Base-by-base conservation (phyloP, 257 asterid species). In the Lantana camara region DNA sequence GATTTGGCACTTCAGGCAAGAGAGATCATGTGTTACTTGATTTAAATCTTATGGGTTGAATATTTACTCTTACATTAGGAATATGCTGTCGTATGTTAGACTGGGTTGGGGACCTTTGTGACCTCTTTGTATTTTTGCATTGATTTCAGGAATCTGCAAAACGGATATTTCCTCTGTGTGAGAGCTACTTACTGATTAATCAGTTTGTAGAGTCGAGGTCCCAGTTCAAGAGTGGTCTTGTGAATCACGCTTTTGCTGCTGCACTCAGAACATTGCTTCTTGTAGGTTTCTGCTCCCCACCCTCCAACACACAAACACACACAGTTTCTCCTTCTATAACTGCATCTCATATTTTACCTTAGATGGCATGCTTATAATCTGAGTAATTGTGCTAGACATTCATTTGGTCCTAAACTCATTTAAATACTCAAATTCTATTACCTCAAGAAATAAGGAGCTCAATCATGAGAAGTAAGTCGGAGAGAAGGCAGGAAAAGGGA, bases 181-280 rank as follows among this genome's bases (percentile, higher is more conserved):
- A 88, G 86, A 87, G 94, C 81, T 93, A 82, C 78, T 55, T 93
- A 60, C 63, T 79, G 47, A 77, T 90, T 47, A 81, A 77, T 68
- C 95, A 90, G 73, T 93, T 90, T 81, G 97, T 90, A 52, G 99
- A 93, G 81, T 77, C 89, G 62, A 80, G 95, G 78, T 90, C 99
- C 59, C 96, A 84, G 73, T 88, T 85, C 92, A 88, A 87, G 83
- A 81, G 79, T 37, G 97, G 99, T 63, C 81, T 93, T 59, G 97
- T 93, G 35, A 93, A 93, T 75, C 99, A 93, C 70, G 99, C 99
- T 29, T 90, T 93, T 69, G 95, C 99, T 17, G 94, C 99, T 71
- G 96, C 96, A 51, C 86, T 93, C 21, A 79, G 97, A 80, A 79
- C 95, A 51, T 83, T 93, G 60, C 94, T 93, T 55, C 89, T 93